Evolutionary conservation across 2,329 filamentous ascomycete species (phyloP).

Genomic region (Aspergillus eucalypticola): DNA sequence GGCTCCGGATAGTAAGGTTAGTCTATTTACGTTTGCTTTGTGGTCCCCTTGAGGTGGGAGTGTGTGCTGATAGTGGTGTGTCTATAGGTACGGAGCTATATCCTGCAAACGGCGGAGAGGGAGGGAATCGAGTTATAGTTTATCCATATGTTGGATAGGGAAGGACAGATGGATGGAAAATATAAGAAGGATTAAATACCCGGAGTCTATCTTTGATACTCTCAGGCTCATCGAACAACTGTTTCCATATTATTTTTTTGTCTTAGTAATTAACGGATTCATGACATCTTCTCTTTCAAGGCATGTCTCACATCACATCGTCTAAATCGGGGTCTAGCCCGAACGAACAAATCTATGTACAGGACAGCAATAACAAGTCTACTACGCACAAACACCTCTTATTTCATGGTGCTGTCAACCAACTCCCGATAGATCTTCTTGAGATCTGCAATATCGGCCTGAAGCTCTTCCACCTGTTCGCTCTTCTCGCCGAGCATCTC

Average conservation of each 20-base stretch:
- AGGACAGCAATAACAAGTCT: not conserved
- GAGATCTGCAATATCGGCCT: conserved; percentile 83
- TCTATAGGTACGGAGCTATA: conserved; percentile 69
- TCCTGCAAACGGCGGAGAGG: conserved; percentile 74
- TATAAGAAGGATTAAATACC: conserved; percentile 8
- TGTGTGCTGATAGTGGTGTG: conserved; percentile 6
- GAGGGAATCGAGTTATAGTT: conserved; percentile 71
- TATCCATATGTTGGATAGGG: not conserved
- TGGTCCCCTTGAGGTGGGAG: not conserved
- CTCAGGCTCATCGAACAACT: not conserved
- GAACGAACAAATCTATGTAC: conserved; percentile 11
- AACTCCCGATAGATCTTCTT: conserved; percentile 96
- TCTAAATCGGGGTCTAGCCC: conserved; percentile 12
- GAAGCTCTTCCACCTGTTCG: conserved; percentile 88
- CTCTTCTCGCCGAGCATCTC: conserved; percentile 97
- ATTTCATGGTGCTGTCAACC: conserved; percentile 79
- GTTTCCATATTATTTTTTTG: not conserved
- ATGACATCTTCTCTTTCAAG: conserved; percentile 4
- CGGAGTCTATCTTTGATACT: not conserved
- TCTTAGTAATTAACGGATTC: conserved; percentile 1
- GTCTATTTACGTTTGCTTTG: conserved; percentile 25
- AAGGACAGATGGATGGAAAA: not conserved
- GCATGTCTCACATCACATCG: conserved; percentile 17
- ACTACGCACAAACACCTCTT: conserved; percentile 32
- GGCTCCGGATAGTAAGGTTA: conserved; percentile 80